Base-by-base conservation (phyloP, 163 green algal species). In the Picocystis sp. region DNA sequence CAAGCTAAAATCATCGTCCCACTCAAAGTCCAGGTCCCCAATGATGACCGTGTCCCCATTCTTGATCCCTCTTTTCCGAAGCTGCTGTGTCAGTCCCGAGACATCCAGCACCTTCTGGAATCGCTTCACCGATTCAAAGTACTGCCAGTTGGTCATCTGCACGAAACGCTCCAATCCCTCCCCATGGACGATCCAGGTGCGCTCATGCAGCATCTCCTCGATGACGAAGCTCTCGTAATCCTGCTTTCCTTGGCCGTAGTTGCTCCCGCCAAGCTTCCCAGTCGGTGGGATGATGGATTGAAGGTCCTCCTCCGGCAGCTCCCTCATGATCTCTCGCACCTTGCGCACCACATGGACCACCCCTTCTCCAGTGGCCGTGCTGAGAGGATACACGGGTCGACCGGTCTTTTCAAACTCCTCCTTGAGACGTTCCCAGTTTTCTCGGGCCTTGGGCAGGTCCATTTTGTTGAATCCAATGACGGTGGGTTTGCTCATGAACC, bases 81-180 rank as follows among this genome's bases (percentile, higher is more conserved):
- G 52, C 21, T 29, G 19, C 14, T 49, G 22, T 14, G 52, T 22
- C 17, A 55, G 22, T 45, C 54, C 60, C 59, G 54, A 61, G 56
- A 74, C 80, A 19, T 92, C 74, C 52, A 97, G 56, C 42, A 94
- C 86, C 2, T 74, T 63, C 60, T 91, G 77, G 67, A 95, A 81
- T 17, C 81, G 67, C 54, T 77, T 79, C 5, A 79, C 75, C 1
- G 81, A 74, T 61, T 98, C 90, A 35, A 49, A 57, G 19, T 60
- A 63, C 50, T 92, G 76, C 86, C 87, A 99, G 67, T 97, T 93
- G 9, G 90, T 99, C 89, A 96, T 97, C 67, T 92, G 78, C 24
- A 71, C 65, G 72, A 89, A 87, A 10, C 78, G 61, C 56, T 83
- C 73, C 11, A 92, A 63, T n/a, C 72, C 80, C 38, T 66, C 61